phyloP scores from a whole-genome alignment of 805 yeast genomes.

The Starmerella sp. region DNA sequence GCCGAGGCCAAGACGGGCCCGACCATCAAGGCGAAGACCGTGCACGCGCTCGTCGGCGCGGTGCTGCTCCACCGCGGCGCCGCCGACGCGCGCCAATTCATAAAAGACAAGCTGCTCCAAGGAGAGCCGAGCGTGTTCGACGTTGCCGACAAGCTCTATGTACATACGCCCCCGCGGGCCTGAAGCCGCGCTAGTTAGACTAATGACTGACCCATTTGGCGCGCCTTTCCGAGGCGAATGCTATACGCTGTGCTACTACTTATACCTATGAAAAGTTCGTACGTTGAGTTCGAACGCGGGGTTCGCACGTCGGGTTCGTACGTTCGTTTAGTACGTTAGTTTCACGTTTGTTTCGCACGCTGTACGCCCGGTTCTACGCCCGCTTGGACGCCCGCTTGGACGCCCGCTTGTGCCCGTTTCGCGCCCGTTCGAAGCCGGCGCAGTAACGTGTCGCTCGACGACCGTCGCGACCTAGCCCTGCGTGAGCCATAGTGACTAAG shows the following conservation, averaged over 20 bases:
- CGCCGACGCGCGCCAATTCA: constrained; percentile 42
- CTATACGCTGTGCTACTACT: no score
- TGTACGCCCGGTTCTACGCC: no score
- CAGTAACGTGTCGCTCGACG: not conserved
- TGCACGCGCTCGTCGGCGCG: constrained; percentile 59
- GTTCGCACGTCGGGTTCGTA: no score
- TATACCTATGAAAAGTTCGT: no score
- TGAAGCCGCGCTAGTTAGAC: no score
- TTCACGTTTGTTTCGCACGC: no score
- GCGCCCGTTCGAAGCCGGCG: not conserved
- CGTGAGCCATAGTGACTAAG: not conserved
- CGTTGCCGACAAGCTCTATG: constrained; percentile 18
- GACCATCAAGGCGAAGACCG: constrained; percentile 41
- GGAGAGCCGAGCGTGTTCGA: constrained; percentile 27
- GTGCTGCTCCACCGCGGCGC: constrained; percentile 53
- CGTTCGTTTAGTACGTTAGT: no score
- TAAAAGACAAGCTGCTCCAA: constrained; percentile 37
- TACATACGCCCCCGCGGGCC: constrained; percentile 8
- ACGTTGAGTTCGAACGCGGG: no score
- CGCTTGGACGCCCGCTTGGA: no score
- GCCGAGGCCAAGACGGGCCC: constrained; percentile 26
- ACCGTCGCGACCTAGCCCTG: not conserved
- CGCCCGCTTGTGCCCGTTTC: no score
- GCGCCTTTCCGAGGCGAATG: no score
- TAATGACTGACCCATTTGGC: no score